Evolutionary conservation across 331 rosid species (phyloP).

Genomic region (Malus hybrid): DNA sequence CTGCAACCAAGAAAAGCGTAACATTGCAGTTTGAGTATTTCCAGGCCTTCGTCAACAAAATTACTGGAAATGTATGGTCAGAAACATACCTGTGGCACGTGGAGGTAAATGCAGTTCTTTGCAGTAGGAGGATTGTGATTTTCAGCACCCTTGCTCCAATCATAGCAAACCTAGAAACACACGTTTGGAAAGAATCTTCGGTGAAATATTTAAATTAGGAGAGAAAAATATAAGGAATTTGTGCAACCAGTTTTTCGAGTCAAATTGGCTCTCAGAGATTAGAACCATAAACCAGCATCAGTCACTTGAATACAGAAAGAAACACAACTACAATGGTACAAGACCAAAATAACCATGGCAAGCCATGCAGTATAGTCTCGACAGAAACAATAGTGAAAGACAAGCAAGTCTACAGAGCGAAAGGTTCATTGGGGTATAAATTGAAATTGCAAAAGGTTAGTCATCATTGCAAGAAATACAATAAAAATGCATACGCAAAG

Average conservation of each 20-base stretch:
- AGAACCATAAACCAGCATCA: not conserved
- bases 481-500: not conserved
- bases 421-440: not conserved
- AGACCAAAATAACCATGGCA: not conserved
- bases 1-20: constrained; percentile 28
- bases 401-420: not conserved
- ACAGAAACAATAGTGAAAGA: not conserved
- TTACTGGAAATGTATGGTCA: not conserved
- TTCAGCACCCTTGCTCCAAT: constrained; percentile 78
- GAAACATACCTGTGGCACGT: not conserved
- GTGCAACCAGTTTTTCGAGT: not conserved
- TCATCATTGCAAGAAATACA: not conserved
- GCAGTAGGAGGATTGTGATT: constrained; percentile 66
- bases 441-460: not conserved
- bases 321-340: not conserved
- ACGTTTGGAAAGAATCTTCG: not conserved
- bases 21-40: not conserved
- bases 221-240: not conserved
- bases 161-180: constrained; percentile 50
- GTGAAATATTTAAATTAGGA: not conserved
- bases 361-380: too few species aligned
- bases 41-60: not conserved
- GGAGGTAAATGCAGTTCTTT: constrained; percentile 27
- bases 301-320: not conserved
- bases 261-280: not conserved